phyloP scores from a whole-genome alignment of 164 flowering plant genomes.

The Santalum album region DNA sequence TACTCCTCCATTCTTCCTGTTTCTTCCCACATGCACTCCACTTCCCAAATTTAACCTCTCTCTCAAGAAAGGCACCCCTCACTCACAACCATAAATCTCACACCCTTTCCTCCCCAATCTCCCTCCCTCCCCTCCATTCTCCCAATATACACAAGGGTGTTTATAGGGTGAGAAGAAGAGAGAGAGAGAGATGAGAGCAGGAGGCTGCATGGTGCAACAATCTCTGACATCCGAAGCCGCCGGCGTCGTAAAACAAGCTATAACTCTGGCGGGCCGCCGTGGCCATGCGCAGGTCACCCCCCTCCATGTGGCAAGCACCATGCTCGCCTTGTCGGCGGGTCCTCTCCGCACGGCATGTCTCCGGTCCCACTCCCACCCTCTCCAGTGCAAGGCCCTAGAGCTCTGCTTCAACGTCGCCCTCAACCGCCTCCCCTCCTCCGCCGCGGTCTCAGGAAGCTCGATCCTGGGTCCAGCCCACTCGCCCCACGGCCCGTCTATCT shows the following conservation, averaged over 20 bases:
- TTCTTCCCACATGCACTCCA: slow-evolving; percentile 93
- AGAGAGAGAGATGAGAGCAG: slow-evolving; percentile 53
- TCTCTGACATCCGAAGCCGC: slow-evolving; percentile 80
- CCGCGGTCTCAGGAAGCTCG: slow-evolving; percentile 27
- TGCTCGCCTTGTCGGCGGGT: slow-evolving; percentile 68
- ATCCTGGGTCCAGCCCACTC: slow-evolving; percentile 30
- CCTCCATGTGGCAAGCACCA: slow-evolving; percentile 88
- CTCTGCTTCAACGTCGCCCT: slow-evolving; percentile 98
- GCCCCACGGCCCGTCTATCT: slow-evolving; percentile 60
- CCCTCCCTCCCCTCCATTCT: slow-evolving; percentile 5
- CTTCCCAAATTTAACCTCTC: slow-evolving; percentile 72
- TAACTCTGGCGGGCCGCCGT: slow-evolving; percentile 60
- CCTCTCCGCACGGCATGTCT: slow-evolving; percentile 77
- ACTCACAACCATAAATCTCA: slow-evolving; percentile 19
- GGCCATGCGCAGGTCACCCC: slow-evolving; percentile 98
- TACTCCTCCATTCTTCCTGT: slow-evolving; percentile 44
- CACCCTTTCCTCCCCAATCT: slow-evolving; percentile 9
- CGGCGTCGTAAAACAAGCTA: slow-evolving; percentile 65
- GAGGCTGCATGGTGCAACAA: slow-evolving; percentile 67
- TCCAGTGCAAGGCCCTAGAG: slow-evolving; percentile 88
- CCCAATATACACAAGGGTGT: too few species aligned
- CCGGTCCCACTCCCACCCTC: slow-evolving; percentile 72
- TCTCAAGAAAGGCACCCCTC: slow-evolving; percentile 66
- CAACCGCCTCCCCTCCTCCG: slow-evolving; percentile 76
- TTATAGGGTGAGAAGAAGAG: too few species aligned